Evolutionary conservation across 495 filamentous ascomycete genomes (phyloP).

Genomic region (Annulohypoxylon bovei): DNA sequence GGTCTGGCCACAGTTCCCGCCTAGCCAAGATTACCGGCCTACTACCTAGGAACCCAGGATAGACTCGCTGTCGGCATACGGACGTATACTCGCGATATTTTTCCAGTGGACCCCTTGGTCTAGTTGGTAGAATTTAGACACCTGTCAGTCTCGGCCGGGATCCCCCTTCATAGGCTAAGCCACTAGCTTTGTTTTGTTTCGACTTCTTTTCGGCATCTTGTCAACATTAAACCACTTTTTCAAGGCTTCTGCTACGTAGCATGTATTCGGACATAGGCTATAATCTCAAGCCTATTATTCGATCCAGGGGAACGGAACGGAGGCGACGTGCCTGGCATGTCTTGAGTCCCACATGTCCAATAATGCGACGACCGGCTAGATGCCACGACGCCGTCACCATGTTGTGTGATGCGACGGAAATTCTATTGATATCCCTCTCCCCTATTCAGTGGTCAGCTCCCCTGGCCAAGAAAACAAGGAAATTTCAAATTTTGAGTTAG

Average conservation of each 20-base stretch:
- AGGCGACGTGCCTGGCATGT: constrained; percentile 17
- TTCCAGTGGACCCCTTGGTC: not conserved
- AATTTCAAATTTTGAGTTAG: constrained; percentile 17
- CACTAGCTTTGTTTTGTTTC: not conserved
- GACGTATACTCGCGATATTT: constrained; percentile 10
- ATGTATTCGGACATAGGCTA: not conserved
- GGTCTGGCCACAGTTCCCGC: not conserved
- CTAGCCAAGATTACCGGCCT: constrained; percentile 1
- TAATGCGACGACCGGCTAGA: constrained; percentile 14
- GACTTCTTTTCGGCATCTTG: not conserved
- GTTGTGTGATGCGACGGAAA: constrained; percentile 28
- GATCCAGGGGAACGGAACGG: constrained; percentile 23
- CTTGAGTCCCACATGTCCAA: constrained; percentile 17
- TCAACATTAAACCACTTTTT: not conserved
- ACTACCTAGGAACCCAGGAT: constrained; percentile 1
- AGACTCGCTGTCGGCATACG: not conserved
- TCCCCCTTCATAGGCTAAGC: constrained; percentile 6
- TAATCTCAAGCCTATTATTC: not conserved
- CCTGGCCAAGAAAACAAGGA: constrained; percentile 28
- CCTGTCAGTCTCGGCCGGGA: not conserved
- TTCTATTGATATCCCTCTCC: not conserved
- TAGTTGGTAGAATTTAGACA: constrained; percentile 9
- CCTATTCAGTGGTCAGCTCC: not conserved
- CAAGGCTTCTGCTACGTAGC: not conserved
- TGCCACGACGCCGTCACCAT: constrained; percentile 23